A percentile compares a stretch with the other conserved stretches of the same genome.
These are phyloP conservation scores for Obelidium mucronatum DNA, from an alignment of 192 early-diverging fungal genomes.

Conservation along the genomic window DNA sequence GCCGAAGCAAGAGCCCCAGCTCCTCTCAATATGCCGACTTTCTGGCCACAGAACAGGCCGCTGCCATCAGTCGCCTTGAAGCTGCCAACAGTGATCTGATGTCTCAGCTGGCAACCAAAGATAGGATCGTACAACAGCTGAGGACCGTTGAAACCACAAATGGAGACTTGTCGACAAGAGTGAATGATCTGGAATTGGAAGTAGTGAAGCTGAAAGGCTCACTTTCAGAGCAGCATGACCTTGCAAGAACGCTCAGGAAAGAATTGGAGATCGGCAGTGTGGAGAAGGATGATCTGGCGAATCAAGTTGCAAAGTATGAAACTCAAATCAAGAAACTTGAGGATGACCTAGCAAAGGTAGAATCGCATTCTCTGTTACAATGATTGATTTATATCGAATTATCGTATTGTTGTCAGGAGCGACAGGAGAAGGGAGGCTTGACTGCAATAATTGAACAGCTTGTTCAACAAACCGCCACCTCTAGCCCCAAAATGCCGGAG, in stretches of 20 bases:
- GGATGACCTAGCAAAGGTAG: constrained; percentile 18
- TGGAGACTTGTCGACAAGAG: background rate
- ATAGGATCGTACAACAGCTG: background rate
- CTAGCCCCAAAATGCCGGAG: background rate
- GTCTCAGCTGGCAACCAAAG: background rate
- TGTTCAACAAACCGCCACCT: background rate
- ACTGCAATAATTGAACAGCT: constrained; percentile 22
- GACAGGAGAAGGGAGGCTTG: background rate
- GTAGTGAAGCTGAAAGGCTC: background rate
- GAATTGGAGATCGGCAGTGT: background rate
- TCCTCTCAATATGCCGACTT: constrained; percentile 18
- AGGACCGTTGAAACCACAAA: background rate
- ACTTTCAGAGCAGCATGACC: background rate
- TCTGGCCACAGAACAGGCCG: background rate
- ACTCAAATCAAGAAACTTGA: constrained; percentile 28
- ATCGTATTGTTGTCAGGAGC: background rate
- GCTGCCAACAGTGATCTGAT: background rate
- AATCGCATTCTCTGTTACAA: constrained; percentile 9
- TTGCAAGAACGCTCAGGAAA: background rate
- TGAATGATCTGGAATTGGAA: background rate
- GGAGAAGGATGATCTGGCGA: constrained; percentile 1
- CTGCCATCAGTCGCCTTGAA: constrained; percentile 1
- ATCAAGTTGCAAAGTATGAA: constrained; percentile 1
- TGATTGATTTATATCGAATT: background rate
- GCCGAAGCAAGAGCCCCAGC: no score